phyloP scores from a whole-genome alignment of 768 basidiomycete genomes.

The Mycena vitilis region DNA sequence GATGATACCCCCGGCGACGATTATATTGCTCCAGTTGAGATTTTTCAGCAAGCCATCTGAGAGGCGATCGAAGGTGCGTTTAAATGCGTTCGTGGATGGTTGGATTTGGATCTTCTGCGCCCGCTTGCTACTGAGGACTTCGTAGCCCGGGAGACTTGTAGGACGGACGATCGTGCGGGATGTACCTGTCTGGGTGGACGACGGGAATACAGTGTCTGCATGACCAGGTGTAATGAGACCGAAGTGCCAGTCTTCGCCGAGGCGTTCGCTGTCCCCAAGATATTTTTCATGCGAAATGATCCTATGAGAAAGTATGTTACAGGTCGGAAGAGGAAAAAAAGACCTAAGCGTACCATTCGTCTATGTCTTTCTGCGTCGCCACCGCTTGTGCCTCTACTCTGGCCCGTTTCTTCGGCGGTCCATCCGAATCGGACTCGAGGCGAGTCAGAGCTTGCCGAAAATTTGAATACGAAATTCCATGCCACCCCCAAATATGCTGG shows the following conservation, averaged over 20 bases:
- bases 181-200: neutral
- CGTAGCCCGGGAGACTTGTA: neutral
- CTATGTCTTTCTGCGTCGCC: neutral
- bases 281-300: slow-evolving; percentile 13
- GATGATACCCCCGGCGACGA: slow-evolving; percentile 17
- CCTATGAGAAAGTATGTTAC: neutral
- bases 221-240: slow-evolving; percentile 1
- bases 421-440: neutral
- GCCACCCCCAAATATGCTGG: slow-evolving; percentile 5
- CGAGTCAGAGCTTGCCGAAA: slow-evolving; percentile 2
- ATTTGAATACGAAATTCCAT: neutral
- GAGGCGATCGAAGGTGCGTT: slow-evolving; percentile 11
- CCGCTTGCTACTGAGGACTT: neutral
- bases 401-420: slow-evolving; percentile 5
- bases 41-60: slow-evolving; percentile 11
- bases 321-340: neutral
- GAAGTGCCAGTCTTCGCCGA: neutral
- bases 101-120: slow-evolving; percentile 5
- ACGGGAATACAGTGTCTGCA: slow-evolving; percentile 2
- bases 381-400: neutral
- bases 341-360: slow-evolving; percentile 2
- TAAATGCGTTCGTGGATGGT: slow-evolving; percentile 2
- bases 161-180: slow-evolving; percentile 1
- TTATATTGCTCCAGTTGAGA: slow-evolving; percentile 17
- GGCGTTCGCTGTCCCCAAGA: slow-evolving; percentile 1